Evolutionary conservation across 2,329 filamentous ascomycete species (phyloP).

Genomic region (Colletotrichum navitas): DNA sequence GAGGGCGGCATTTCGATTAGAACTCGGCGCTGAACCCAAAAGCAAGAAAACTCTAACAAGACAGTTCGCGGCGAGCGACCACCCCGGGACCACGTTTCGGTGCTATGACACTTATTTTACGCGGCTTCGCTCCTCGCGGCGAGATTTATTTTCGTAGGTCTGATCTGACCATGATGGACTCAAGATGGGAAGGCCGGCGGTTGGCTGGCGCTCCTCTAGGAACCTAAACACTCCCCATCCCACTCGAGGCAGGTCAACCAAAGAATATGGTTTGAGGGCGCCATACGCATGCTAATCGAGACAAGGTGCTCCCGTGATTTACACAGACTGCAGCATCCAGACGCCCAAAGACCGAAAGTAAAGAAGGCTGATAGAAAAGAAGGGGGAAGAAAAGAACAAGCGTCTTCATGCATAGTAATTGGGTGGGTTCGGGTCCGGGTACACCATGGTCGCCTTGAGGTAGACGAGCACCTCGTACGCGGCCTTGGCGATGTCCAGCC

Average conservation of each 20-base stretch:
- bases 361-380: background rate
- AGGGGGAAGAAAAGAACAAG: background rate
- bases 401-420: constrained; percentile 44
- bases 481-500: constrained; percentile 50
- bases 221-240: constrained; percentile 3
- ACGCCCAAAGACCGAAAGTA: background rate
- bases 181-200: constrained; percentile 6
- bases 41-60: background rate
- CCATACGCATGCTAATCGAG: constrained; percentile 5
- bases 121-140: background rate
- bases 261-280: background rate
- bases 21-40: background rate
- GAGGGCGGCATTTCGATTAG: background rate
- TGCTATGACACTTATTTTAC: background rate
- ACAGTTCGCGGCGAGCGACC: background rate
- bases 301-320: background rate
- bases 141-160: constrained; percentile 19
- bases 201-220: constrained; percentile 17
- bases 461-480: constrained; percentile 55
- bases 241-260: background rate
- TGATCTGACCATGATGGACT: constrained; percentile 19
- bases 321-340: background rate
- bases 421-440: constrained; percentile 46
- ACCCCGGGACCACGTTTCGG: background rate
- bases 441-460: constrained; percentile 46